These are phyloP conservation scores for Pythium sp. DNA, from an alignment of 352 stramenopile species.

Conservation along the genomic window DNA sequence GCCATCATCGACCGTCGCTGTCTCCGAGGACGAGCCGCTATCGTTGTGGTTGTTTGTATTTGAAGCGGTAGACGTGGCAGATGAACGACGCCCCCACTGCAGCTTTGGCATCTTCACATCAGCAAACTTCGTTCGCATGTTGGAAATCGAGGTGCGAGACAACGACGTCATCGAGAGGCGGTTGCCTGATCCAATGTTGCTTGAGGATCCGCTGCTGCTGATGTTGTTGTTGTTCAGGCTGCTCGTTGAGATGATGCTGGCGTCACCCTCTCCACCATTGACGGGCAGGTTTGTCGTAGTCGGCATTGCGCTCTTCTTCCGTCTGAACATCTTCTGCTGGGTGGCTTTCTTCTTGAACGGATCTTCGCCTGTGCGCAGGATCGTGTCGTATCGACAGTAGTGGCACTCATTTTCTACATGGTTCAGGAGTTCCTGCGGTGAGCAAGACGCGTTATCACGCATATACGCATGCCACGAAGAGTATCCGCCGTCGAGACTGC, in stretches of 20 bases:
- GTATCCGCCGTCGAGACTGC: slow-evolving; percentile 70
- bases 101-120: slow-evolving; percentile 76
- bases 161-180: slow-evolving; percentile 40
- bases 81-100: slow-evolving; percentile 45
- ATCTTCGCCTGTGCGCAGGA: slow-evolving; percentile 63
- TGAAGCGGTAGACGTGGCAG: slow-evolving; percentile 20
- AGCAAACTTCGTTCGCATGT: slow-evolving; percentile 50
- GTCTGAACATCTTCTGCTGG: slow-evolving; percentile 31
- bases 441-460: slow-evolving; percentile 53
- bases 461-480: slow-evolving; percentile 85
- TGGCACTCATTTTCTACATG: slow-evolving; percentile 68
- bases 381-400: slow-evolving; percentile 79
- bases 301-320: slow-evolving; percentile 69
- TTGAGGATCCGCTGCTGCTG: slow-evolving; percentile 23
- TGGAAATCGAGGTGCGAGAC: slow-evolving; percentile 48
- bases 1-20: slow-evolving; percentile 56
- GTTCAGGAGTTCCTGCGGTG: slow-evolving; percentile 64
- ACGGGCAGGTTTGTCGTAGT: slow-evolving; percentile 68
- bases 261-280: slow-evolving; percentile 67
- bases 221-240: slow-evolving; percentile 28
- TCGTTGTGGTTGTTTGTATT: slow-evolving; percentile 46
- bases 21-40: slow-evolving; percentile 60
- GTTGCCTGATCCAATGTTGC: slow-evolving; percentile 22
- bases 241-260: slow-evolving; percentile 68
- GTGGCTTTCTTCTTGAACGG: slow-evolving; percentile 52